These are phyloP conservation scores for Flueggea neowawraea DNA, from an alignment of 441 rosid genomes.

Conservation along the genomic window DNA sequence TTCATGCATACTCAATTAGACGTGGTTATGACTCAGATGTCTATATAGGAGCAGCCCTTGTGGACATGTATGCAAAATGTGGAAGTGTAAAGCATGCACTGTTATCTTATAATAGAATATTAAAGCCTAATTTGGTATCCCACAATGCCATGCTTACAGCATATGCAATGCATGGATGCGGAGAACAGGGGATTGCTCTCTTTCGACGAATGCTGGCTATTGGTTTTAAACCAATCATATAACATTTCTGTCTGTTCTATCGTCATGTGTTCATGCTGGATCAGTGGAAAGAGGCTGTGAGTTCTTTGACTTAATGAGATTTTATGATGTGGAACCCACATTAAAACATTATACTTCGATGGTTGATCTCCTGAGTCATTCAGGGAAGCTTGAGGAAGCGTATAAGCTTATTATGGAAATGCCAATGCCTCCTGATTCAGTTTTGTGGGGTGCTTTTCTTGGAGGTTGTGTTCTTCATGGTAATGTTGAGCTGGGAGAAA, in stretches of 20 bases:
- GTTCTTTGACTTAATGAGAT: slow-evolving; percentile 56
- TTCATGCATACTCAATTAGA: slow-evolving; percentile 21
- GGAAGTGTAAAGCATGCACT: slow-evolving; percentile 64
- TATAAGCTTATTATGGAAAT: slow-evolving; percentile 58
- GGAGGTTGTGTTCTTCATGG: slow-evolving; percentile 80
- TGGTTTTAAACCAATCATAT: slow-evolving; percentile 59
- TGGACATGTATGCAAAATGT: slow-evolving; percentile 91
- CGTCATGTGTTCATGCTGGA: slow-evolving; percentile 85
- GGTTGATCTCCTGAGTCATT: slow-evolving; percentile 84
- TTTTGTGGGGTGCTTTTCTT: slow-evolving; percentile 84
- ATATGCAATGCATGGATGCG: slow-evolving; percentile 77
- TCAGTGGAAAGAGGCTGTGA: slow-evolving; percentile 53
- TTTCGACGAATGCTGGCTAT: slow-evolving; percentile 44
- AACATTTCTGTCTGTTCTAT: slow-evolving; percentile 70
- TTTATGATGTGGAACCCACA: slow-evolving; percentile 58
- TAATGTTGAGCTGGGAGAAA: slow-evolving; percentile 69
- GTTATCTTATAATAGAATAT: slow-evolving; percentile 20
- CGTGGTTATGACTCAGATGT: slow-evolving; percentile 13
- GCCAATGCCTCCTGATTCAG: slow-evolving; percentile 70
- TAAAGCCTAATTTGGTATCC: slow-evolving; percentile 41
- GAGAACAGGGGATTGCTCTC: slow-evolving; percentile 59
- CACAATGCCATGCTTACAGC: slow-evolving; percentile 73
- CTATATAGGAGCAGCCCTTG: slow-evolving; percentile 27
- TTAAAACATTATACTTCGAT: slow-evolving; percentile 77
- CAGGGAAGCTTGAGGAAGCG: slow-evolving; percentile 64